phyloP scores from a whole-genome alignment of 768 basidiomycete genomes.

The Amanita subjunquillea region DNA sequence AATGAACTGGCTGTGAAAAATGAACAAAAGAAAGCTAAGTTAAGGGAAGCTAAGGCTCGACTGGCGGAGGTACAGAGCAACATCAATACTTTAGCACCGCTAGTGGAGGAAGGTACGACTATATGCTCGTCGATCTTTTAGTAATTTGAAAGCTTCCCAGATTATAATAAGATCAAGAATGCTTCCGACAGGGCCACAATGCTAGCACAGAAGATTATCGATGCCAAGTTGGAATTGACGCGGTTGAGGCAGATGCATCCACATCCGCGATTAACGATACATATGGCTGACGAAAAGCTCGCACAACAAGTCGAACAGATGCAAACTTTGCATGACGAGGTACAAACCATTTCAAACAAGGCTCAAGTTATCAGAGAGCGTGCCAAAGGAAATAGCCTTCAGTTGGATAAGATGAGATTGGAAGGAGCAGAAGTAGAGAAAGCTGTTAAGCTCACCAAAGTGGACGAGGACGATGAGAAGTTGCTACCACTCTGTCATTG shows the following conservation, averaged over 20 bases:
- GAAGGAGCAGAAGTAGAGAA: constrained; percentile 65
- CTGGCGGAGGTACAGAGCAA: constrained; percentile 55
- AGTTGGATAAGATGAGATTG: constrained; percentile 47
- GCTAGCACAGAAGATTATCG: constrained; percentile 70
- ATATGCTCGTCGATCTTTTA: background rate
- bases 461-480: constrained; percentile 55
- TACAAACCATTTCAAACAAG: constrained; percentile 39
- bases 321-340: constrained; percentile 62
- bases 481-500: constrained; percentile 60
- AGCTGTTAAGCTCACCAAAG: constrained; percentile 44
- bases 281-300: constrained; percentile 63
- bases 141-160: constrained; percentile 20
- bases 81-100: constrained; percentile 50
- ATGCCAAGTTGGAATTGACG: constrained; percentile 70
- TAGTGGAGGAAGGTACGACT: constrained; percentile 53
- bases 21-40: constrained; percentile 56
- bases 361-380: constrained; percentile 47
- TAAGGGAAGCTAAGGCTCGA: constrained; percentile 55
- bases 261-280: constrained; percentile 67
- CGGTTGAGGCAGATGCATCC: constrained; percentile 77
- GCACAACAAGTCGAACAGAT: constrained; percentile 72
- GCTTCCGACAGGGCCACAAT: constrained; percentile 42
- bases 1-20: constrained; percentile 50
- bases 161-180: constrained; percentile 46
- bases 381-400: constrained; percentile 44